Percentiles rank a stretch among this genome's conserved stretches.
These are phyloP conservation scores for Clonostachys rhizophaga DNA, from an alignment of 2,329 filamentous ascomycete genomes.

Conservation along the genomic window DNA sequence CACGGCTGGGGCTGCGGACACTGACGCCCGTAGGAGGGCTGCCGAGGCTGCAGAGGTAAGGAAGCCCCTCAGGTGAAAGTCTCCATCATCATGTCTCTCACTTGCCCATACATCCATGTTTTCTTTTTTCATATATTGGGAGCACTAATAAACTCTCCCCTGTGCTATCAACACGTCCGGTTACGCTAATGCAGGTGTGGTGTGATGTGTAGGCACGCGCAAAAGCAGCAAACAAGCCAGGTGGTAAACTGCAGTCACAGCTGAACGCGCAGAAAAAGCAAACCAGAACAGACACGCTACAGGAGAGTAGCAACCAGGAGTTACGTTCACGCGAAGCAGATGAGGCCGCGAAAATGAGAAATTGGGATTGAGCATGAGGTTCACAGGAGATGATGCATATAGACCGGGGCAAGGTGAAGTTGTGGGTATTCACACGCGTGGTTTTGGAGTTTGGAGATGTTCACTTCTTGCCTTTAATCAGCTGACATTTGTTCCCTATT, in stretches of 20 bases:
- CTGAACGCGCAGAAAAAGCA: constrained; percentile 73
- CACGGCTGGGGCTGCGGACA: constrained; percentile 5
- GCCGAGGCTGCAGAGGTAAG: constrained; percentile 81
- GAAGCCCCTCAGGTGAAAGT: too few species aligned
- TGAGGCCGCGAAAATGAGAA: constrained; percentile 33
- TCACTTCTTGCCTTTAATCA: not conserved
- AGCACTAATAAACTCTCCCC: not conserved
- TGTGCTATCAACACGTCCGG: constrained; percentile 3
- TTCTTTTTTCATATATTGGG: too few species aligned
- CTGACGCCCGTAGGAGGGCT: constrained; percentile 67
- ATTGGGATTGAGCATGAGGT: constrained; percentile 20
- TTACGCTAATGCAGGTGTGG: not conserved
- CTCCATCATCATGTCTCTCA: too few species aligned
- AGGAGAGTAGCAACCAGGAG: constrained; percentile 64
- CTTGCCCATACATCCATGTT: too few species aligned
- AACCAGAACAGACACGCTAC: constrained; percentile 63
- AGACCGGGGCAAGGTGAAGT: not conserved
- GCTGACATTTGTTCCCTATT: too few species aligned
- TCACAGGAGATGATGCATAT: too few species aligned
- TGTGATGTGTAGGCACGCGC: constrained; percentile 55
- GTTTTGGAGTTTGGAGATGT: not conserved
- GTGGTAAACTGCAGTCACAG: constrained; percentile 66
- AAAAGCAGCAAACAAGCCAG: constrained; percentile 49
- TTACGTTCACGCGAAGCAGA: constrained; percentile 64
- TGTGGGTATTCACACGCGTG: not conserved